phyloP scores from a whole-genome alignment of 2,329 filamentous ascomycete species.

The Tolypocladium pustulatum region DNA sequence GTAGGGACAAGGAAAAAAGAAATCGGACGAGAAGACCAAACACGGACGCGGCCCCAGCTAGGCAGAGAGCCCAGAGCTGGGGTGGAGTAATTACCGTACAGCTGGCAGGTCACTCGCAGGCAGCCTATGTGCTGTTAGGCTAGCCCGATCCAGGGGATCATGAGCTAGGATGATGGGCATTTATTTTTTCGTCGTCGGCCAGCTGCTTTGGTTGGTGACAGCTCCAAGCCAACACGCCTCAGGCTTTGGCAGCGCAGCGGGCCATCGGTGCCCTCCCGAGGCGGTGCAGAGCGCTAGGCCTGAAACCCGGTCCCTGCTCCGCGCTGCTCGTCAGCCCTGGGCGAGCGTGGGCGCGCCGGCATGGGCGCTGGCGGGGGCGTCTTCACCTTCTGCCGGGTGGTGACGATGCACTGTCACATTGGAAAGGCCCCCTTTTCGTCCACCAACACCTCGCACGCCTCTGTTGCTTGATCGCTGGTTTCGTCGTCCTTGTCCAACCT shows the following conservation, averaged over 20 bases:
- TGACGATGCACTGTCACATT: not conserved
- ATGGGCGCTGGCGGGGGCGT: too few relatives aligned
- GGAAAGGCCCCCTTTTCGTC: not conserved
- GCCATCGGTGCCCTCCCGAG: not conserved
- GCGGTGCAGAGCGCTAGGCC: not conserved
- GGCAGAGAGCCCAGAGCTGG: not conserved
- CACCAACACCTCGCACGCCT: not conserved
- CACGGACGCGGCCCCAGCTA: not conserved
- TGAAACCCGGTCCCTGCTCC: not conserved
- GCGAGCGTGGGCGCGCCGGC: too few relatives aligned
- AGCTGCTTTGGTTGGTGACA: not conserved
- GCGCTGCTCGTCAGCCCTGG: not conserved
- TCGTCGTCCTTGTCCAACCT: not conserved
- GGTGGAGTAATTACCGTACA: not conserved
- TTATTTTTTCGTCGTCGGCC: not conserved
- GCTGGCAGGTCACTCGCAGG: not conserved
- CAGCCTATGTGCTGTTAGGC: not conserved
- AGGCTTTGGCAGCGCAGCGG: not conserved
- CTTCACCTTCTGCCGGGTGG: not conserved
- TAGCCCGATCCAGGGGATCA: not conserved
- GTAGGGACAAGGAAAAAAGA: not conserved
- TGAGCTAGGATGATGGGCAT: not conserved
- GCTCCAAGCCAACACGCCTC: not conserved
- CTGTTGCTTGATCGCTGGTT: not conserved
- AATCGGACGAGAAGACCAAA: not conserved